A percentile compares a stretch with the other conserved stretches of the same genome.
Evolutionary conservation across 352 stramenopile species (phyloP).

Genomic region (Phytophthora colocasiae): DNA sequence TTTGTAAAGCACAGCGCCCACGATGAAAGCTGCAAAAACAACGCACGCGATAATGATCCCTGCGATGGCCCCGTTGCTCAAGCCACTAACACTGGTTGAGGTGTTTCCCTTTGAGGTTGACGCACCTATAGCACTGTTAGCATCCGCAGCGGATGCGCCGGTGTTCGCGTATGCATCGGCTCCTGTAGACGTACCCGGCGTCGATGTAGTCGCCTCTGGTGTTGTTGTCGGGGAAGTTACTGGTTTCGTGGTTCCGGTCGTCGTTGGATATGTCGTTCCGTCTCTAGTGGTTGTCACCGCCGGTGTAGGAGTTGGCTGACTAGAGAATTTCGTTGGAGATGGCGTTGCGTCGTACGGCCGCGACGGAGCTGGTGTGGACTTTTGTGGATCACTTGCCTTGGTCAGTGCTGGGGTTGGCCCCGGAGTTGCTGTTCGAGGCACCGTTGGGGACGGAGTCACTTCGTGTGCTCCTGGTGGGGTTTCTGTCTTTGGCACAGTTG

Average conservation of each 20-base stretch:
- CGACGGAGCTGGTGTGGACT: slow-evolving; percentile 5
- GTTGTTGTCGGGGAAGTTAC: slow-evolving; percentile 3
- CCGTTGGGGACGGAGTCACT: background rate
- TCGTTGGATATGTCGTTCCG: slow-evolving; percentile 6
- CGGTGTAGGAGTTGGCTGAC: slow-evolving; percentile 11
- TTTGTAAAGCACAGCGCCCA: slow-evolving; percentile 20
- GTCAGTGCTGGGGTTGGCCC: slow-evolving; percentile 1
- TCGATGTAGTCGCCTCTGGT: slow-evolving; percentile 3
- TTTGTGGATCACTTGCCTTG: background rate
- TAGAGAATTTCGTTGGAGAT: slow-evolving; percentile 11
- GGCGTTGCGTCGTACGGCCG: slow-evolving; percentile 5
- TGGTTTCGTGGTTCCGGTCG: slow-evolving; percentile 5
- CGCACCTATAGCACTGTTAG: background rate
- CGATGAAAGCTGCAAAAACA: slow-evolving; percentile 21
- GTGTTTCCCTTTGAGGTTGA: slow-evolving; percentile 11
- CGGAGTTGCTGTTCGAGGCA: background rate
- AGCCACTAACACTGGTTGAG: background rate
- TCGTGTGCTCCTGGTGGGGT: background rate
- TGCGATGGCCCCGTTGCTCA: slow-evolving; percentile 21
- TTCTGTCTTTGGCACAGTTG: background rate
- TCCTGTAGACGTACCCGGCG: background rate
- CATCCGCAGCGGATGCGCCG: slow-evolving; percentile 1
- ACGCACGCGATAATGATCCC: slow-evolving; percentile 29
- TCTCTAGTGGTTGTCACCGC: slow-evolving; percentile 12
- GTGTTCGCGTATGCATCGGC: slow-evolving; percentile 4